Evolutionary conservation across 305 asterid genomes (phyloP), one percentile per base, ranked within the genome.

Genomic region (Lippia alba): DNA sequence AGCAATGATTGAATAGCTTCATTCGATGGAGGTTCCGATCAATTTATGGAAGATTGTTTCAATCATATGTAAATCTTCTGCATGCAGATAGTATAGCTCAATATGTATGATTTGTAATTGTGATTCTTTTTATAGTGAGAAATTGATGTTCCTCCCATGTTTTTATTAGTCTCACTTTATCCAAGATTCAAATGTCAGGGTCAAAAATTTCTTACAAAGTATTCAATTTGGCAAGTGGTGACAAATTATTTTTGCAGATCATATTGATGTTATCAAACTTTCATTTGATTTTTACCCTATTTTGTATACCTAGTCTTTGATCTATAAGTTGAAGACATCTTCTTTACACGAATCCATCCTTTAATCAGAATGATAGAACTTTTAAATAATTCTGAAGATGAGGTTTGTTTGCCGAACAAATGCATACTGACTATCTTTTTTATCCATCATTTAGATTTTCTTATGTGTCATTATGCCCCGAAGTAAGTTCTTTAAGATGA

Each of bases 391-490:
- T 6, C n/a, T 36, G 54, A 54, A 39, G 40, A 16, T 18, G 51
- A 24, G 24, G 51, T 19, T 18, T 15, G 8, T 3, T 62, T 4
- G 55, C 45, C 54, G 33, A 7, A 44, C 3, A 36, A 41, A 68
- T 12, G n/a, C 10, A 8, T 16, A 32, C 8, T n/a, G 17, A 55
- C 16, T 56, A 14, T 9, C n/a, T 48, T 30, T 30, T 16, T 50
- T 45, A 30, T 11, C 18, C 36, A 45, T 56, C 58, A 48, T 33
- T 53, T 61, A 40, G 41, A 44, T 15, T 2, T 24, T 2, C 61
- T 61, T 61, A 55, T 1, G 51, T 53, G 55, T 72, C 66, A 30
- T 17, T 67, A 8, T 54, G 34, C 69, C n/a, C n/a, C n/a, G n/a
- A n/a, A n/a, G n/a, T n/a, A n/a, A n/a, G n/a, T n/a, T n/a, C n/a